These are phyloP conservation scores for Lactarius pseudohatsudake DNA, from an alignment of 768 basidiomycete genomes.

Conservation along the genomic window DNA sequence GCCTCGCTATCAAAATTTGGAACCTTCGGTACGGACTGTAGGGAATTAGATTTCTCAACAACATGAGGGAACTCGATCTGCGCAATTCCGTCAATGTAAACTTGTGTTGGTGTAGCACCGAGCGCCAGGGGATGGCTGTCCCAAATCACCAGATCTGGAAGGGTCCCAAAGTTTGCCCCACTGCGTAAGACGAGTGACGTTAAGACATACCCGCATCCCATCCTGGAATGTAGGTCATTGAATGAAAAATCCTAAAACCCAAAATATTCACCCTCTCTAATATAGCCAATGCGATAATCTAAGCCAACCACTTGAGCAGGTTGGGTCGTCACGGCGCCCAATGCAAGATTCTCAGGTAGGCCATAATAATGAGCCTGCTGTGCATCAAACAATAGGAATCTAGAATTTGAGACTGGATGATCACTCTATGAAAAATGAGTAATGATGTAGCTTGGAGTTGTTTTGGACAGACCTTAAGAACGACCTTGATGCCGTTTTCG, in stretches of 20 bases:
- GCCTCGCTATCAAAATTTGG: conserved; percentile 75
- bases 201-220: conserved; percentile 59
- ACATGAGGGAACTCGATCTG: conserved; percentile 51
- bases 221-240: conserved; percentile 38
- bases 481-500: conserved; percentile 48
- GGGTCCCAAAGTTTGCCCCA: background rate
- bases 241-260: background rate
- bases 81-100: conserved; percentile 84
- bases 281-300: conserved; percentile 65
- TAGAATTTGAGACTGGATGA: conserved; percentile 58
- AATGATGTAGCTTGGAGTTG: background rate
- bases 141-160: conserved; percentile 55
- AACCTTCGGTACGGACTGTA: conserved; percentile 49
- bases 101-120: conserved; percentile 79
- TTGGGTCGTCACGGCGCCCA: conserved; percentile 62
- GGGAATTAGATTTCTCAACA: conserved; percentile 29
- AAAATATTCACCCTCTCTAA: conserved; percentile 51
- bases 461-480: conserved; percentile 47
- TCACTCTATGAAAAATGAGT: conserved; percentile 42
- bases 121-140: conserved; percentile 75
- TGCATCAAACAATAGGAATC: conserved; percentile 70
- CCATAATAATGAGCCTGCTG: conserved; percentile 69
- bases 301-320: conserved; percentile 66
- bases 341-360: conserved; percentile 50
- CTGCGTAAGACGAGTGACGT: background rate